Conservation (phyloP, 2,329 filamentous ascomycete genomes). For the Penicillium sp. region DNA sequence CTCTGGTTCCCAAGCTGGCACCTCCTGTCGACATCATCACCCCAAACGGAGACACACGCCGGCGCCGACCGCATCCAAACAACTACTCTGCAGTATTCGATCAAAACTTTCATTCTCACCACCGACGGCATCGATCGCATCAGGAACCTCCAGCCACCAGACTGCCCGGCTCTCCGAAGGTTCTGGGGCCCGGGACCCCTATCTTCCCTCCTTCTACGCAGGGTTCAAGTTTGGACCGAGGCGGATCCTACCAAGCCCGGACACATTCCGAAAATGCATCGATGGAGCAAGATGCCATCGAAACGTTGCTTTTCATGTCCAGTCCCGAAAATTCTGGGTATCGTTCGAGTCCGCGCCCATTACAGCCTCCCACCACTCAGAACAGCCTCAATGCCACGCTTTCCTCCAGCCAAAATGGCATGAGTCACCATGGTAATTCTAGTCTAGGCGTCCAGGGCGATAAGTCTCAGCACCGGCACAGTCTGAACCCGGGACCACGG, state of each 20-base stretch:
- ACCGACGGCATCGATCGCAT: slow-evolving; percentile 31
- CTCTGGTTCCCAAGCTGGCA: slow-evolving; percentile 34
- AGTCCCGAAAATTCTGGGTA: slow-evolving; percentile 46
- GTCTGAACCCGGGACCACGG: slow-evolving; percentile 6
- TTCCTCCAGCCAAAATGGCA: slow-evolving; percentile 9
- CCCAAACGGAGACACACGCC: slow-evolving; percentile 25
- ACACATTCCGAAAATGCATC: slow-evolving; percentile 41
- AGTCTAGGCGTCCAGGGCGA: slow-evolving; percentile 20
- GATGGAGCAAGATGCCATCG: slow-evolving; percentile 49
- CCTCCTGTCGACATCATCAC: slow-evolving; percentile 42
- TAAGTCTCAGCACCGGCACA: slow-evolving; percentile 4
- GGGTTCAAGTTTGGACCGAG: slow-evolving; percentile 19
- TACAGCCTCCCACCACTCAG: slow-evolving; percentile 19
- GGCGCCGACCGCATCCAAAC: slow-evolving; percentile 39
- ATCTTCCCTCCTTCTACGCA: slow-evolving; percentile 25
- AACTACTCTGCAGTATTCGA: slow-evolving; percentile 14
- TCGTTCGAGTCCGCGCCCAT: slow-evolving; percentile 33
- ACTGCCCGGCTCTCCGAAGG: slow-evolving; percentile 15
- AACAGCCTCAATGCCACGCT: slow-evolving; percentile 26
- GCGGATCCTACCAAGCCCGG: slow-evolving; percentile 24
- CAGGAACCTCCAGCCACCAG: slow-evolving; percentile 24
- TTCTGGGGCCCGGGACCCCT: slow-evolving; percentile 29
- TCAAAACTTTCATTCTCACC: slow-evolving; percentile 22
- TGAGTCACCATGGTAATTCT: slow-evolving; percentile 5
- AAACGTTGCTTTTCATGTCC: slow-evolving; percentile 48